Percentiles rank a stretch among this genome's conserved stretches.
These are phyloP conservation scores for Dionaea muscipula DNA, from an alignment of 179 eudicot species.

Conservation along the genomic window DNA sequence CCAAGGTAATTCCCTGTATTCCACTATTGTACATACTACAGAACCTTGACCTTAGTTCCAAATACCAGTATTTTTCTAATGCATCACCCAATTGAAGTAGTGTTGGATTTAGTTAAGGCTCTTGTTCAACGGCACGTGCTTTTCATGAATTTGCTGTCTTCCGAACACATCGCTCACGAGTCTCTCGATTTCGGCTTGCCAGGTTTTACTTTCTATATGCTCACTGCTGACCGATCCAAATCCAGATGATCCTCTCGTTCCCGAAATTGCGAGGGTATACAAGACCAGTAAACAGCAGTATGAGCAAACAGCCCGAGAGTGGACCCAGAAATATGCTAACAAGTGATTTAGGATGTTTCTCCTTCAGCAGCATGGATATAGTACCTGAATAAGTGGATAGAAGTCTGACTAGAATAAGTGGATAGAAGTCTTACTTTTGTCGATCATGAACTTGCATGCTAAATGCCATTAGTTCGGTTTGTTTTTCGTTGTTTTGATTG, in stretches of 20 bases:
- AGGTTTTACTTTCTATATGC: conserved; percentile 24
- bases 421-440: no score
- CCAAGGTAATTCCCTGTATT: conserved; percentile 11
- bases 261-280: background rate
- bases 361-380: no score
- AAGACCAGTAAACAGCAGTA: background rate
- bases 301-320: conserved; percentile 1
- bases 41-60: background rate
- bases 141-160: background rate
- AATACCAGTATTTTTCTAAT: background rate
- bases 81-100: background rate
- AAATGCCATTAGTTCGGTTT: no score
- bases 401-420: no score
- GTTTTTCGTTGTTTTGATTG: no score
- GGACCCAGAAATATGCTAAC: conserved; percentile 10
- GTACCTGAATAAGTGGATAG: no score
- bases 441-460: no score
- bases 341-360: background rate
- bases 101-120: background rate
- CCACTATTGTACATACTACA: background rate
- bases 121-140: background rate
- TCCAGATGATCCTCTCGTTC: conserved; percentile 8
- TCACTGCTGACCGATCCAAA: conserved; percentile 11
- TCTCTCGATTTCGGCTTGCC: background rate
- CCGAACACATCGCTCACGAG: background rate